These are phyloP conservation scores for Cyclotella sp. DNA, from an alignment of 108 stramenopile genomes.

Conservation along the genomic window DNA sequence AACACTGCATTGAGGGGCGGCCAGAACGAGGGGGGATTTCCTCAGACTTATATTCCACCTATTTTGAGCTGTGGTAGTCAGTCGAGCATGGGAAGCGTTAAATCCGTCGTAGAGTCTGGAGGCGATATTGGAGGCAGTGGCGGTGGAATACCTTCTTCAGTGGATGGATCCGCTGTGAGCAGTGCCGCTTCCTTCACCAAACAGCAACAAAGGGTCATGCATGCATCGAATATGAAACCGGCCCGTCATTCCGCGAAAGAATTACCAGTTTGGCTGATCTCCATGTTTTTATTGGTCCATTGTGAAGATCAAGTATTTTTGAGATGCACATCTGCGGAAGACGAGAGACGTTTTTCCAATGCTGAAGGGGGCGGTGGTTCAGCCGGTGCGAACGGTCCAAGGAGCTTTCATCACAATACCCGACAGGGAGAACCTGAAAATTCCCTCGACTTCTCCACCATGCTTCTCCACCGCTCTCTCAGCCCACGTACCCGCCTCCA, in stretches of 20 bases:
- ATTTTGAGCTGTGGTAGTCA: slow-evolving; percentile 85
- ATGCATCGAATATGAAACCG: slow-evolving; percentile 42
- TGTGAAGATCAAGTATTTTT: slow-evolving; percentile 80
- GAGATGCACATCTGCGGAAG: slow-evolving; percentile 72
- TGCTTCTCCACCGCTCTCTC: slow-evolving; percentile 50
- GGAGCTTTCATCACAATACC: background rate
- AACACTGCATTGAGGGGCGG: background rate
- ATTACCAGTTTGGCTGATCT: slow-evolving; percentile 85
- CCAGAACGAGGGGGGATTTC: background rate
- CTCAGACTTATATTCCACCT: slow-evolving; percentile 67
- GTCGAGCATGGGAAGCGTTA: slow-evolving; percentile 79
- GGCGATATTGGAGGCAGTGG: background rate
- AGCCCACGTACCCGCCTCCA: slow-evolving; percentile 64
- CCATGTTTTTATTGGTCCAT: slow-evolving; percentile 83
- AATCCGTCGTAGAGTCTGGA: slow-evolving; percentile 29
- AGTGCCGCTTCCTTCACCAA: background rate
- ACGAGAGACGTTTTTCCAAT: slow-evolving; percentile 73
- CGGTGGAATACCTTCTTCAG: slow-evolving; percentile 14
- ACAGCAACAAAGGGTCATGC: background rate
- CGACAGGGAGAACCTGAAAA: slow-evolving; percentile 45
- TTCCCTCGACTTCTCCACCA: slow-evolving; percentile 63
- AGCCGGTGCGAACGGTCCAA: background rate
- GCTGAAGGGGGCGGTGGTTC: slow-evolving; percentile 30
- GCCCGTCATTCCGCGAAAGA: slow-evolving; percentile 76
- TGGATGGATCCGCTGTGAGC: slow-evolving; percentile 8